Conservation (phyloP, 2,329 filamentous ascomycete genomes). For the Canariomyces notabilis region DNA sequence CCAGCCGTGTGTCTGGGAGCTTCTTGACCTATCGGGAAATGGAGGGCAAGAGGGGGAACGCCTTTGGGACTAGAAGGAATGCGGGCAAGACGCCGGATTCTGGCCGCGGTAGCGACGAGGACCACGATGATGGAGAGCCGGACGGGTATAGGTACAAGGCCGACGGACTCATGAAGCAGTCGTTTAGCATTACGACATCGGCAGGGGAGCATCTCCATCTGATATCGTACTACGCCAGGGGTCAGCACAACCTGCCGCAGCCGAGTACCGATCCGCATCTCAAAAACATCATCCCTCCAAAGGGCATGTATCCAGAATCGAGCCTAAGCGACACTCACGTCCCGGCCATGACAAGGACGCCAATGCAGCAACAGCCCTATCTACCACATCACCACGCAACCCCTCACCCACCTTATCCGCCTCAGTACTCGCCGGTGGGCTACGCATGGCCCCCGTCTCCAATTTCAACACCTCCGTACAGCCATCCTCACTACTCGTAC, state of each 20-base stretch:
- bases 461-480: constrained; percentile 49
- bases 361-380: constrained; percentile 51
- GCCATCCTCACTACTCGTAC: constrained; percentile 41
- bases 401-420: constrained; percentile 15
- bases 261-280: constrained; percentile 76
- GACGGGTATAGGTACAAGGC: constrained; percentile 94
- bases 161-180: constrained; percentile 98
- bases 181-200: constrained; percentile 96
- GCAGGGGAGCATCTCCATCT: constrained; percentile 86
- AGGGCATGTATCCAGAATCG: constrained; percentile 96
- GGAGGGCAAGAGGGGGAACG: constrained; percentile 92
- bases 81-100: constrained; percentile 79
- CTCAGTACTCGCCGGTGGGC: constrained; percentile 25
- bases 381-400: constrained; percentile 10
- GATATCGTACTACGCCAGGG: constrained; percentile 90
- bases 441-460: constrained; percentile 55
- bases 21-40: constrained; percentile 97
- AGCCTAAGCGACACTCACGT: constrained; percentile 81
- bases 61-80: constrained; percentile 56
- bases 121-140: constrained; percentile 77
- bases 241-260: constrained; percentile 67
- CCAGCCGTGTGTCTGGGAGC: constrained; percentile 92
- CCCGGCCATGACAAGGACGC: constrained; percentile 73
- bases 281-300: constrained; percentile 76
- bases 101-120: constrained; percentile 74